These are phyloP conservation scores for Adansonia grandidieri DNA, from an alignment of 441 rosid genomes.

Conservation along the genomic window DNA sequence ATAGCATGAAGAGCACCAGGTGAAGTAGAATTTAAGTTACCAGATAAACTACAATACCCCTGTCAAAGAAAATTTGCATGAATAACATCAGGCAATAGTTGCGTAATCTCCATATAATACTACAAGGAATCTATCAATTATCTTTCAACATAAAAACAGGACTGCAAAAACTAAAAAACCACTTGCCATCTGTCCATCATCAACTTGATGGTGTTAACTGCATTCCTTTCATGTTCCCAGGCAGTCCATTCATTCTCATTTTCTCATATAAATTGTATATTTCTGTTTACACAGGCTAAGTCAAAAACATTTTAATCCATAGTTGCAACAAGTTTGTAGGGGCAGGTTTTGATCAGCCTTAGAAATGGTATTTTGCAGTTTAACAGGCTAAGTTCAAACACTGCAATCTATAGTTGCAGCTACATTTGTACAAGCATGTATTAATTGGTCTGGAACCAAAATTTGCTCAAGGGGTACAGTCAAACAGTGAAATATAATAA, in stretches of 20 bases:
- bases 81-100: not conserved
- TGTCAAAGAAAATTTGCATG: constrained; percentile 34
- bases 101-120: not conserved
- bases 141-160: constrained; percentile 6
- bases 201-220: not conserved
- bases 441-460: not conserved
- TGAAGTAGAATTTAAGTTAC: constrained; percentile 34
- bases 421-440: not conserved
- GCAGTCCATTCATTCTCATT: not conserved
- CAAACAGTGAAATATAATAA: constrained; percentile 4
- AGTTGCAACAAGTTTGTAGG: constrained; percentile 6
- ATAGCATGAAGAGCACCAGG: constrained; percentile 39
- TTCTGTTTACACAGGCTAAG: constrained; percentile 5
- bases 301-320: not conserved
- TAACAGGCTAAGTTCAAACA: constrained; percentile 9
- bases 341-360: not conserved
- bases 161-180: not conserved
- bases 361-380: not conserved
- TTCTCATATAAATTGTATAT: not conserved
- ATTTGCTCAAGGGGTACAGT: not conserved
- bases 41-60: constrained; percentile 52
- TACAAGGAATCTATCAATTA: not conserved
- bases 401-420: not conserved
- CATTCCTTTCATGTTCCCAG: not conserved
- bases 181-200: not conserved